phyloP scores from a whole-genome alignment of 306 rosid genomes.

The Prunus campanulata region DNA sequence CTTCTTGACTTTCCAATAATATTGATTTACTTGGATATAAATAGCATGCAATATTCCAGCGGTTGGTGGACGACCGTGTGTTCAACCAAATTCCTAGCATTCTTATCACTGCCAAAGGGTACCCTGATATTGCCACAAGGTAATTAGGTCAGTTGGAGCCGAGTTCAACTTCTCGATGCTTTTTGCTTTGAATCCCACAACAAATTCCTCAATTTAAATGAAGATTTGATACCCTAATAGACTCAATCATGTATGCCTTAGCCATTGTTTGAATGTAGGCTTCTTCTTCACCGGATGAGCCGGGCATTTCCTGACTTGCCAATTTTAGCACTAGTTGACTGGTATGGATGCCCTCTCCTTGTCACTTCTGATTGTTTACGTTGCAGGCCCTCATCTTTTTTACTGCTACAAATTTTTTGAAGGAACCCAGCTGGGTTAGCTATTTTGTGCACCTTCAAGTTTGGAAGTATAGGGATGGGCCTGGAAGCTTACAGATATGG shows the following conservation, averaged over 20 bases:
- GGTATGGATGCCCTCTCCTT: conserved; percentile 39
- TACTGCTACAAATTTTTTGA: neutral
- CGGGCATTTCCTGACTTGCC: conserved; percentile 72
- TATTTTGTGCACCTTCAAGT: conserved; percentile 83
- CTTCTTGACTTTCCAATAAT: neutral
- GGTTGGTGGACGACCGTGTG: conserved; percentile 69
- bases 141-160: conserved; percentile 27
- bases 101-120: conserved; percentile 91
- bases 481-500: conserved; percentile 90
- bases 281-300: conserved; percentile 77
- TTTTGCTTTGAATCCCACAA: neutral
- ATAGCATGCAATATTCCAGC: conserved; percentile 85
- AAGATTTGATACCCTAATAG: too few species aligned
- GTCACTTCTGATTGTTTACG: neutral
- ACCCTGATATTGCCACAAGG: conserved; percentile 95
- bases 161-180: conserved; percentile 1
- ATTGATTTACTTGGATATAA: conserved; percentile 24
- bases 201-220: neutral
- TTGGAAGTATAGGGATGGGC: conserved; percentile 89
- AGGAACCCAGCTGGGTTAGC: conserved; percentile 98
- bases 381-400: neutral
- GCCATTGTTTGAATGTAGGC: conserved; percentile 36
- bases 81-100: conserved; percentile 86
- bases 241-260: neutral
- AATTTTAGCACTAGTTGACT: conserved; percentile 80